Conservation (phyloP, 306 rosid genomes). For the Delonix regia region DNA sequence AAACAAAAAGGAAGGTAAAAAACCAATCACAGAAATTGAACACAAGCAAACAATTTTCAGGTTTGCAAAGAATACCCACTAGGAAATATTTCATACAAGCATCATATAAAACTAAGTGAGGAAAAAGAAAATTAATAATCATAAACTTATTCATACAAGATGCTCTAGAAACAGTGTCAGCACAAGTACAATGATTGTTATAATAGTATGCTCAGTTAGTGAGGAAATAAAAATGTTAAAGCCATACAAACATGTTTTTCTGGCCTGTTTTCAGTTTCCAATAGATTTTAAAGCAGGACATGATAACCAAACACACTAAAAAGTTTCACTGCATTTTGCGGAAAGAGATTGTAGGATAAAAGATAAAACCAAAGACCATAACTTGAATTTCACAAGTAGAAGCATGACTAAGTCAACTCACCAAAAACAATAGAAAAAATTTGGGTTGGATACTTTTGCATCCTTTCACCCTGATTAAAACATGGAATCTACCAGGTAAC, state of each 20-base stretch:
- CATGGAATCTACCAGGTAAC: background rate
- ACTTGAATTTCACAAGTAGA: background rate
- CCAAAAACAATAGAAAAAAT: background rate
- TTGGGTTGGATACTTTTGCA: background rate
- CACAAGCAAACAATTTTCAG: conserved; percentile 15
- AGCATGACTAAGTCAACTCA: background rate
- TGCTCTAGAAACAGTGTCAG: background rate
- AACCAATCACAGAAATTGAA: background rate
- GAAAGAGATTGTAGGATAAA: background rate
- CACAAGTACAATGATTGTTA: background rate
- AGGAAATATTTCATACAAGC: background rate
- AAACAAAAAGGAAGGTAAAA: background rate
- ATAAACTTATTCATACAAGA: background rate
- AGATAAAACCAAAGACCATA: background rate
- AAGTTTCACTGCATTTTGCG: background rate
- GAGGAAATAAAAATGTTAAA: background rate
- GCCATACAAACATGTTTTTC: background rate
- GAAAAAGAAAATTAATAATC: background rate
- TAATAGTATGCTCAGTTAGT: background rate
- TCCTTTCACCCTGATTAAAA: too few species aligned
- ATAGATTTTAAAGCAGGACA: background rate
- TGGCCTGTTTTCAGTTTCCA: background rate
- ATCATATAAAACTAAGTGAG: background rate
- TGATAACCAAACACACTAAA: background rate
- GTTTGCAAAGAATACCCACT: background rate